A percentile compares a stretch with the other conserved stretches of the same genome.
Evolutionary conservation across 129 eudicot species (phyloP).

Genomic region (Silybum marianum): DNA sequence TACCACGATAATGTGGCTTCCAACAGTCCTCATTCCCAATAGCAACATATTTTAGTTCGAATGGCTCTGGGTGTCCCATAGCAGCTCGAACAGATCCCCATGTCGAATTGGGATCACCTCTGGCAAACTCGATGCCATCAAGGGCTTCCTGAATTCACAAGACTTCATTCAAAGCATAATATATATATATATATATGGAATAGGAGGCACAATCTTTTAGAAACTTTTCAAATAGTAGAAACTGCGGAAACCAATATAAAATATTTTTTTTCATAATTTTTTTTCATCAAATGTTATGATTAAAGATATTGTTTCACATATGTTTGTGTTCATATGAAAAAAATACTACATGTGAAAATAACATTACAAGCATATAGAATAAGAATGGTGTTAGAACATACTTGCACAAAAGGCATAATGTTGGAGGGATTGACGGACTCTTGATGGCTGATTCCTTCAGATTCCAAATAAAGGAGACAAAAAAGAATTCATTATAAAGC

Average conservation of each 20-base stretch:
- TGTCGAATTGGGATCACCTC: conserved; percentile 67
- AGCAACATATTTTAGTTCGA: conserved; percentile 76
- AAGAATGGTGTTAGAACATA: conserved; percentile 32
- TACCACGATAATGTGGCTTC: conserved; percentile 66
- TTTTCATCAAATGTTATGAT: too few species aligned
- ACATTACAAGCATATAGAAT: neutral
- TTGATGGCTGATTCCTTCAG: conserved; percentile 65
- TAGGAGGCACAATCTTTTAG: too few species aligned
- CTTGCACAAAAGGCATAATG: conserved; percentile 80
- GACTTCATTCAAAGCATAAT: neutral
- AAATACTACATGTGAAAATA: too few species aligned
- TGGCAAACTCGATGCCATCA: conserved; percentile 89
- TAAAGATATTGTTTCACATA: too few species aligned
- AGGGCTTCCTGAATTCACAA: conserved; percentile 68
- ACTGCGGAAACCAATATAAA: too few species aligned
- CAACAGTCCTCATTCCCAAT: conserved; percentile 89
- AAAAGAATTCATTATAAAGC: neutral
- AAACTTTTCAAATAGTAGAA: too few species aligned
- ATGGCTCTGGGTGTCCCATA: conserved; percentile 87
- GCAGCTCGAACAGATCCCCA: conserved; percentile 93
- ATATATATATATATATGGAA: neutral
- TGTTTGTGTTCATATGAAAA: too few species aligned
- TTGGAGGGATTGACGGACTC: conserved; percentile 75
- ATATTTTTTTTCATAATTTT: too few species aligned
- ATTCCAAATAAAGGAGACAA: conserved; percentile 16